Conservation (phyloP, 2,329 filamentous ascomycete species). For the Colletotrichum tabaci region DNA sequence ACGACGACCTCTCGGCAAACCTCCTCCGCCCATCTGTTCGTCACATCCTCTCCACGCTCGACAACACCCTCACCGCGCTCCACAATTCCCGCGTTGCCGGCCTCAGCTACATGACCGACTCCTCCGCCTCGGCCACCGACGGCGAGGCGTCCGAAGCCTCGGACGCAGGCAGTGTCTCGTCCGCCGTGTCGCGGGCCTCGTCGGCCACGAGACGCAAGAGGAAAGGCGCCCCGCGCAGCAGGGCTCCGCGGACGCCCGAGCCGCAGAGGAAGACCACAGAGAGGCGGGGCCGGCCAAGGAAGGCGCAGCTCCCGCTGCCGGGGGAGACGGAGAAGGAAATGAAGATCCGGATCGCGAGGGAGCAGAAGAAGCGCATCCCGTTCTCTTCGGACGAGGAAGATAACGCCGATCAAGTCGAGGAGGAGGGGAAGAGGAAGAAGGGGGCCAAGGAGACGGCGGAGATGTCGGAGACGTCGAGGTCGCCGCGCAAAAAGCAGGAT, state of each 20-base stretch:
- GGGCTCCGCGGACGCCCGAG: slow-evolving; percentile 35
- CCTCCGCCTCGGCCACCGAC: slow-evolving; percentile 53
- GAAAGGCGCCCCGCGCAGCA: slow-evolving; percentile 23
- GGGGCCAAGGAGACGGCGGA: slow-evolving; percentile 22
- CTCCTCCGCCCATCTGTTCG: slow-evolving; percentile 78
- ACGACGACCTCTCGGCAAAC: slow-evolving; percentile 77
- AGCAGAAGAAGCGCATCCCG: slow-evolving; percentile 45
- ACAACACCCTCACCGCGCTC: slow-evolving; percentile 78
- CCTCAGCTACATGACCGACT: slow-evolving; percentile 56
- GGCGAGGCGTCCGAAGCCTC: slow-evolving; percentile 49
- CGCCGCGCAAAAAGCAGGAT: slow-evolving; percentile 41
- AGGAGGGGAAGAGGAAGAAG: slow-evolving; percentile 13
- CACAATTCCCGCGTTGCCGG: slow-evolving; percentile 76
- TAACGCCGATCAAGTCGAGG: slow-evolving; percentile 33
- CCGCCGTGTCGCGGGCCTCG: slow-evolving; percentile 27
- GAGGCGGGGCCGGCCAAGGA: slow-evolving; percentile 58
- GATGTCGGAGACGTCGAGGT: slow-evolving; percentile 30
- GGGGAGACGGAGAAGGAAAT: slow-evolving; percentile 65
- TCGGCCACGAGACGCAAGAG: slow-evolving; percentile 5
- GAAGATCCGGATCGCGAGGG: slow-evolving; percentile 62
- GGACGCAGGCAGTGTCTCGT: slow-evolving; percentile 24
- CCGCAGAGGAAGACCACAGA: slow-evolving; percentile 21
- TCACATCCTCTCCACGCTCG: slow-evolving; percentile 79
- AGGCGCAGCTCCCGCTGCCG: slow-evolving; percentile 54
- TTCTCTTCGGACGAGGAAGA: slow-evolving; percentile 43